These are phyloP conservation scores for Backusella australiensis DNA, from an alignment of 192 early-diverging fungal genomes.

Conservation along the genomic window DNA sequence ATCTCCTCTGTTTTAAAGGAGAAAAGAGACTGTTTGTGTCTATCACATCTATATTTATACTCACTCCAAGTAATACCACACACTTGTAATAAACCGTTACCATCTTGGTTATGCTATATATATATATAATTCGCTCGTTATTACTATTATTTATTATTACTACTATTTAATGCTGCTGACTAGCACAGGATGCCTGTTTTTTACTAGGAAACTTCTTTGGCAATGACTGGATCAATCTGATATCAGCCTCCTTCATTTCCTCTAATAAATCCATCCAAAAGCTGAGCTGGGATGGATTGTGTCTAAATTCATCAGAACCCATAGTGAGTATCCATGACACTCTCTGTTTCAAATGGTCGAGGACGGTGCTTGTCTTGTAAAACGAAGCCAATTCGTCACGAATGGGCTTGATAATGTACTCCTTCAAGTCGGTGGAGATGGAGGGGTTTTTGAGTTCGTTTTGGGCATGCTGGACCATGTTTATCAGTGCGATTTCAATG, in stretches of 20 bases:
- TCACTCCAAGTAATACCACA: too few relatives aligned
- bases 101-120: too few relatives aligned
- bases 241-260: neutral
- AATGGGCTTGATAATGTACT: neutral
- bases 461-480: neutral
- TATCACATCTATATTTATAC: too few relatives aligned
- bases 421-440: neutral
- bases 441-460: neutral
- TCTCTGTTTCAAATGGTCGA: neutral
- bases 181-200: neutral
- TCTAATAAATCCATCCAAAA: neutral
- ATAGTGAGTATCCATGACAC: neutral
- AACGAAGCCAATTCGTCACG: neutral
- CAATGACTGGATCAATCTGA: neutral
- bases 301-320: neutral
- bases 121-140: neutral
- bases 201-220: neutral
- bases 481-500: neutral
- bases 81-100: too few relatives aligned
- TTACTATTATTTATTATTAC: neutral
- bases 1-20: too few relatives aligned
- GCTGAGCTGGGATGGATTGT: neutral
- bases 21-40: too few relatives aligned
- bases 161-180: neutral
- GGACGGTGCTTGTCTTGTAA: neutral